Base-by-base conservation (phyloP, 495 filamentous ascomycete genomes). In the Penicillium pulvis region DNA sequence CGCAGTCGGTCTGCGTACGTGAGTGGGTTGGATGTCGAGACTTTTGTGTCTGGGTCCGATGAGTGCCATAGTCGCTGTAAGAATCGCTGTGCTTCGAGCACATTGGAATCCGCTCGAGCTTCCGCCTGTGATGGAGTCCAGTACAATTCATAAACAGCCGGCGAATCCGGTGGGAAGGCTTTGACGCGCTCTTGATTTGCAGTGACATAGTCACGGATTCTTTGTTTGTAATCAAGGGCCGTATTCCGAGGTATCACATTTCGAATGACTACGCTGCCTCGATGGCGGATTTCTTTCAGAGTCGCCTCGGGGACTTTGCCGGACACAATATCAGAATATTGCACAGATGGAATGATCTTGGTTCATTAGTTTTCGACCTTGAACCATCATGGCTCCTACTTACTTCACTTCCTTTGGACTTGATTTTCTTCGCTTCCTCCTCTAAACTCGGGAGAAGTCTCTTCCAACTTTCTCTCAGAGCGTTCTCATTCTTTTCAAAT, bases 121-220 rank as follows among this genome's bases (percentile, higher is more conserved):
- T 83, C 80, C 28, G 90, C 75, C 64, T 97, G 92, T 4, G 87
- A 75, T 7, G 84, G 82, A 1, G 89, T 89, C 92, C 92, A 97
- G 75, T 97, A 96, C 3, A 96, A 77, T 67, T 97, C 92, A 64
- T 87, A 93, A 4, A 96, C 91, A 51, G 91, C 86, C 0, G 91
- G 92, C 12, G 80, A 81, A 19, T 84, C 78, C 1, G 78, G 54
- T 0, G 85, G 85, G 62, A 87, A 83, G 10, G 84, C 75, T 42
- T 75, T 79, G 8, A 77, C 73, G 28, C 61, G 66, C 28, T 71
- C 73, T 42, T 72, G 52, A 61, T 90, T 91, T 26, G 79, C 74
- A 24, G 72, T 69, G 8, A 87, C 78, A 57, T 91, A 90, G 51
- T 84, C 81, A 56, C 84, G 81, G 55, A 74, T 73, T 43, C 71